phyloP scores from a whole-genome alignment of 805 yeast genomes.

The Suhomyces sp. region DNA sequence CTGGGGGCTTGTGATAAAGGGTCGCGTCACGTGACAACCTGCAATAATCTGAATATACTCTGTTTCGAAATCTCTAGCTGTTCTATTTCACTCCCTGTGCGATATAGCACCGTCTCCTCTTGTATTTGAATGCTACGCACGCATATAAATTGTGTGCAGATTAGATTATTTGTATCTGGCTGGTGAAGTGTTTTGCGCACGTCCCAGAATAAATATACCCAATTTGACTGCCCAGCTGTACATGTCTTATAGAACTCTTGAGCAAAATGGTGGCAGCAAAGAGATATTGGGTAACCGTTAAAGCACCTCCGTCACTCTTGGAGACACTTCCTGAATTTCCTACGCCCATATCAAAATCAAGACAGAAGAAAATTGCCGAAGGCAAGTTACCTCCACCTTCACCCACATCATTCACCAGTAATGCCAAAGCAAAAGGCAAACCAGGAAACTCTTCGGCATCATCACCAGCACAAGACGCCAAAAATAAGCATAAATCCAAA shows the following conservation, averaged over 20 bases:
- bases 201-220: neutral
- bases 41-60: neutral
- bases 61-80: neutral
- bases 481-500: conserved; percentile 10
- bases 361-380: conserved; percentile 30
- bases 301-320: conserved; percentile 28
- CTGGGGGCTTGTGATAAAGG: neutral
- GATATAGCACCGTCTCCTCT: neutral
- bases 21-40: neutral
- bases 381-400: conserved; percentile 16
- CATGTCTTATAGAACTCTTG: neutral
- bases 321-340: conserved; percentile 34
- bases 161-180: neutral
- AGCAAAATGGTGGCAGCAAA: conserved; percentile 34
- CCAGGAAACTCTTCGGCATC: conserved; percentile 9
- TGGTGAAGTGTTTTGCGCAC: neutral
- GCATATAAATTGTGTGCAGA: neutral
- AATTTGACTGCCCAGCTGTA: neutral
- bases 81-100: neutral
- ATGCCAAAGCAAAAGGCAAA: conserved; percentile 15
- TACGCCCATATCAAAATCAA: conserved; percentile 28
- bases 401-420: conserved; percentile 5
- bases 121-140: neutral
- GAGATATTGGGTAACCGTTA: conserved; percentile 33
- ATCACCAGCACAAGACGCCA: conserved; percentile 25